Conservation (phyloP, 2,329 filamentous ascomycete species). For the Monosporascus sp. region DNA sequence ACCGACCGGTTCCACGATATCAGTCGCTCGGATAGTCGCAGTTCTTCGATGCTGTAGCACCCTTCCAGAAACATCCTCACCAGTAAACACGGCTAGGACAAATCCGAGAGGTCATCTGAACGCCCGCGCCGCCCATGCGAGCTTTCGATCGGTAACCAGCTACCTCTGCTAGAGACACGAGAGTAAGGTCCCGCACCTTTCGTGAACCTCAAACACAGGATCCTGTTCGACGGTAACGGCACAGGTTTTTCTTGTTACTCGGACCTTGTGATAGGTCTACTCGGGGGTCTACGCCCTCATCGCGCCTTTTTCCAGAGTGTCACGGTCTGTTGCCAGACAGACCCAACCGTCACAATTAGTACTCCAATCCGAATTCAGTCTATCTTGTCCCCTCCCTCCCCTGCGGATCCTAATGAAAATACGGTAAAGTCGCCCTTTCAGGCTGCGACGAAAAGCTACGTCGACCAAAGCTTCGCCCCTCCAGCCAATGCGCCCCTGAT, state of each 20-base stretch:
- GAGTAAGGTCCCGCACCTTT: not conserved
- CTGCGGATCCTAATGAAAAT: slow-evolving; percentile 33
- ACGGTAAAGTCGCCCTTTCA: slow-evolving; percentile 24
- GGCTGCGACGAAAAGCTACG: slow-evolving; percentile 31
- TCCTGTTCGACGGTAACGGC: not conserved
- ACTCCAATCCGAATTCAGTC: slow-evolving; percentile 46
- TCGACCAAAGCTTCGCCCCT: slow-evolving; percentile 29
- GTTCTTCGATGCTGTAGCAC: slow-evolving; percentile 19
- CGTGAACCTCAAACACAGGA: not conserved
- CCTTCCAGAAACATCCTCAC: slow-evolving; percentile 7
- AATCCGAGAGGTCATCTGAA: slow-evolving; percentile 4
- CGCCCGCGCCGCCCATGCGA: not conserved
- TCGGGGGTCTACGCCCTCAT: not conserved
- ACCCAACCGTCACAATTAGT: slow-evolving; percentile 44
- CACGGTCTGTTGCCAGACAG: slow-evolving; percentile 27
- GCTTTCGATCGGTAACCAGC: not conserved
- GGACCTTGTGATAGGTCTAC: not conserved
- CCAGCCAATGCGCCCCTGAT: slow-evolving; percentile 21
- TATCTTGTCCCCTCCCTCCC: slow-evolving; percentile 42
- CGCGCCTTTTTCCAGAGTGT: slow-evolving; percentile 11
- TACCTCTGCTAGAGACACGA: not conserved
- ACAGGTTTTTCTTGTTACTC: not conserved
- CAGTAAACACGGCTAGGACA: slow-evolving; percentile 5
- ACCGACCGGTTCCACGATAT: slow-evolving; percentile 4
- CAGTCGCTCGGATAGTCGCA: slow-evolving; percentile 17